Conservation (phyloP, 2,329 filamentous ascomycete genomes). For the Alternaria sp. region DNA sequence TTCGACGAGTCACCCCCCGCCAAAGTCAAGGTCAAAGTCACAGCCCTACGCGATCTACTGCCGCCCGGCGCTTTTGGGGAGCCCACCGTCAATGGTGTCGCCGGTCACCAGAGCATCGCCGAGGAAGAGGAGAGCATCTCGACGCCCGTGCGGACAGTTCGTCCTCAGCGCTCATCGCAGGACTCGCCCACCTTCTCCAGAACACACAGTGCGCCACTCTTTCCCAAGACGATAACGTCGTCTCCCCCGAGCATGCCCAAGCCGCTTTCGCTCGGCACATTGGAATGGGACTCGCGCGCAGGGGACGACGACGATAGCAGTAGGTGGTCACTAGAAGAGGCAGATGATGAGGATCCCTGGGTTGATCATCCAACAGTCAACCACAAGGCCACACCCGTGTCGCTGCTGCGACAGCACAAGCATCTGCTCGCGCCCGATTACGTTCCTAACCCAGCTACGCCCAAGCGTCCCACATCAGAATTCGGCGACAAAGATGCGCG, state of each 20-base stretch:
- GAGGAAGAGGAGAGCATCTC: conserved; percentile 58
- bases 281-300: conserved; percentile 49
- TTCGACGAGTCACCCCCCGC: conserved; percentile 75
- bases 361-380: conserved; percentile 47
- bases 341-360: conserved; percentile 46
- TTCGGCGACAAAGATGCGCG: conserved; percentile 52
- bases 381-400: conserved; percentile 40
- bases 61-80: conserved; percentile 54
- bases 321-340: conserved; percentile 52
- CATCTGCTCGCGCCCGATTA: conserved; percentile 38
- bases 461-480: conserved; percentile 45
- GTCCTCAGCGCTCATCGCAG: conserved; percentile 44
- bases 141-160: conserved; percentile 55
- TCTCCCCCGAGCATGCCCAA: conserved; percentile 55
- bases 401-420: conserved; percentile 41
- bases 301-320: conserved; percentile 49
- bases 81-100: conserved; percentile 38
- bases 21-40: conserved; percentile 52
- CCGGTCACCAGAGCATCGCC: conserved; percentile 53
- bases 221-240: conserved; percentile 50
- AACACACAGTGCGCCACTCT: conserved; percentile 42
- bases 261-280: conserved; percentile 48
- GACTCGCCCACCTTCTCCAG: conserved; percentile 45
- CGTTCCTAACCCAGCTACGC: conserved; percentile 47
- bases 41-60: conserved; percentile 57